Conservation (phyloP, 1,139 yeast species). For the Kurtzmaniella quercitrusa region DNA sequence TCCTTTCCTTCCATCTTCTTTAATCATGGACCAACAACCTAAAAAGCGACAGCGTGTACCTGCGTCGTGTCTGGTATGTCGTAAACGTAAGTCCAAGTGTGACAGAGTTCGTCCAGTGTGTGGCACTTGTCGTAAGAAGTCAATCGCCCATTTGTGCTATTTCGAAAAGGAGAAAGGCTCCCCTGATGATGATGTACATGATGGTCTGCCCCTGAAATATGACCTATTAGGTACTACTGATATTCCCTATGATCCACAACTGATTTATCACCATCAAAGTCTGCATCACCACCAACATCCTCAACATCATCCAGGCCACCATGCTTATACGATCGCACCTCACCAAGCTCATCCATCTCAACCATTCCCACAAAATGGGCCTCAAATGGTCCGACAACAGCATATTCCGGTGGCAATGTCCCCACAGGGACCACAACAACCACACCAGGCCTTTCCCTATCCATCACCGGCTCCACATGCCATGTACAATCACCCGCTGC, state of each 20-base stretch:
- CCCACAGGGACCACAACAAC: background rate
- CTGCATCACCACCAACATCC: conserved; percentile 7
- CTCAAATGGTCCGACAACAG: background rate
- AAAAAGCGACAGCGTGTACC: conserved; percentile 41
- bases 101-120: conserved; percentile 68
- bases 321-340: background rate
- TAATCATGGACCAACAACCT: conserved; percentile 20
- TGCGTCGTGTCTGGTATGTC: conserved; percentile 45
- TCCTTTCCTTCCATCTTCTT: background rate
- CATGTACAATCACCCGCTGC: background rate
- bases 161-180: conserved; percentile 42
- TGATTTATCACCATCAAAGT: conserved; percentile 6
- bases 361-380: background rate
- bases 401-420: background rate
- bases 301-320: background rate
- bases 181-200: conserved; percentile 1
- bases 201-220: background rate
- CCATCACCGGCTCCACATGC: background rate
- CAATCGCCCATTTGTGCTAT: conserved; percentile 69
- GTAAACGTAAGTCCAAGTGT: conserved; percentile 48
- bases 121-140: conserved; percentile 66
- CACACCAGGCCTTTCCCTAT: background rate
- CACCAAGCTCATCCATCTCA: background rate
- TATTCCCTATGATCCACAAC: conserved; percentile 7
- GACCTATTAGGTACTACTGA: conserved; percentile 1